Conservation (phyloP, 352 stramenopile genomes). For the Labyrinthula sp. region DNA sequence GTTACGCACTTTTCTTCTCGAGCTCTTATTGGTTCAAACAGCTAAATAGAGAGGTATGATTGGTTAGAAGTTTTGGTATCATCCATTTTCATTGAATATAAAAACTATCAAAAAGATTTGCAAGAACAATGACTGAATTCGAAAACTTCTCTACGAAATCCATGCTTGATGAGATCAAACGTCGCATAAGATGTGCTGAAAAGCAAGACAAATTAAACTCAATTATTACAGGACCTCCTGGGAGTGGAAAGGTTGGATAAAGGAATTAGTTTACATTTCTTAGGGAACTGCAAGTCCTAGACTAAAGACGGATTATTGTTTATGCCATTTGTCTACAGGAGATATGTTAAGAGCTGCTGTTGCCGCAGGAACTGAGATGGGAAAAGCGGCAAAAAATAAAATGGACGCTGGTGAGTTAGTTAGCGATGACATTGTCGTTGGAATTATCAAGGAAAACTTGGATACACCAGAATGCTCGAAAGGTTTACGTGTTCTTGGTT, state of each 20-base stretch:
- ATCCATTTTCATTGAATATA: no score
- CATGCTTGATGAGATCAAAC: conserved; percentile 65
- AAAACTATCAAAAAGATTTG: no score
- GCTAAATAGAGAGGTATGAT: no score
- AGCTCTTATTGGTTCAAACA: no score
- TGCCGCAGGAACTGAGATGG: conserved; percentile 78
- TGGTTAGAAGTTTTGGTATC: no score
- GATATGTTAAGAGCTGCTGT: conserved; percentile 97
- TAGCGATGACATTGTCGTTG: conserved; percentile 94
- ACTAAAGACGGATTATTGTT: conserved; percentile 89
- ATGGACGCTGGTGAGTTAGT: conserved; percentile 84
- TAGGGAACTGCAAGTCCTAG: no score
- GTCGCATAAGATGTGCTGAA: conserved; percentile 59
- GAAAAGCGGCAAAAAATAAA: conserved; percentile 67
- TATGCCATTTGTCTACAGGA: conserved; percentile 90
- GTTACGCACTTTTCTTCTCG: no score
- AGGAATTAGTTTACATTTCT: no score
- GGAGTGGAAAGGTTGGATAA: no score
- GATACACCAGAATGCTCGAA: conserved; percentile 80
- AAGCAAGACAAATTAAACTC: conserved; percentile 71
- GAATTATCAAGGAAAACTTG: conserved; percentile 96
- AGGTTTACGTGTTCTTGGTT: no score
- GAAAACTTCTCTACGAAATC: conserved; percentile 46
- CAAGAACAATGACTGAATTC: no score
- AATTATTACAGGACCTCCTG: conserved; percentile 65